Evolutionary conservation across 2,329 filamentous ascomycete genomes (phyloP).

Genomic region (Microthyrium microscopicum): DNA sequence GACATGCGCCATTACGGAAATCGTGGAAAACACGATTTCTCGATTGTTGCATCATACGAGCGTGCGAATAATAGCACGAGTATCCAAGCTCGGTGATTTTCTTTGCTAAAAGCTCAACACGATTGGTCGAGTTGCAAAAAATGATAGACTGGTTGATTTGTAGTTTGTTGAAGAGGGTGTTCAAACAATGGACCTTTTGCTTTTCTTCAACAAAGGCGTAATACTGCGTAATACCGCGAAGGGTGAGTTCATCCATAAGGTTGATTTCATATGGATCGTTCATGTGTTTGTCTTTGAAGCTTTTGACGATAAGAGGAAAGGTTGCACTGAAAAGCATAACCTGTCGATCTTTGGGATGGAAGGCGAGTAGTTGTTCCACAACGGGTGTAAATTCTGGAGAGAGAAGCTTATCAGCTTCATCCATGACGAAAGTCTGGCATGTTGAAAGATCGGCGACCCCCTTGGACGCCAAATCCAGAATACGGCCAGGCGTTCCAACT

Average conservation of each 20-base stretch:
- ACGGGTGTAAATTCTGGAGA: conserved; percentile 94
- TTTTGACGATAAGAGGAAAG: conserved; percentile 91
- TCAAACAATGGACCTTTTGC: conserved; percentile 96
- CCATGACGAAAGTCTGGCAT: conserved; percentile 98
- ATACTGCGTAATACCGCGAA: conserved; percentile 96
- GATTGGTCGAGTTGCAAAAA: conserved; percentile 98
- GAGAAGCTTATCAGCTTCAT: conserved; percentile 94
- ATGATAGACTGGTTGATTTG: conserved; percentile 99
- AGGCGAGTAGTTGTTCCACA: conserved; percentile 87
- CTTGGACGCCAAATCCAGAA: conserved; percentile 90
- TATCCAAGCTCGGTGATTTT: conserved; percentile 99
- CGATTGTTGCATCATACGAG: conserved; percentile 91
- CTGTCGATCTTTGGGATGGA: conserved; percentile 93
- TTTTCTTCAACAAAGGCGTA: conserved; percentile 99
- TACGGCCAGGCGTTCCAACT: conserved; percentile 90
- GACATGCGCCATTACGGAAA: conserved; percentile 93
- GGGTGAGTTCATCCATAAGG: conserved; percentile 95
- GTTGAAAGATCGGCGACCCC: conserved; percentile 90
- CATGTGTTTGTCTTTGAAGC: conserved; percentile 98
- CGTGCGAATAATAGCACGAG: conserved; percentile 98
- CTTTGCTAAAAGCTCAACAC: conserved; percentile 92
- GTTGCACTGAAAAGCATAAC: conserved; percentile 99
- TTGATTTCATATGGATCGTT: conserved; percentile 94
- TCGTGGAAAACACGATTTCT: conserved; percentile 98
- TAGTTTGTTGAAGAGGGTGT: conserved; percentile 95